Evolutionary conservation across 2,329 filamentous ascomycete genomes (phyloP).

Genomic region (Madurella fahalii): DNA sequence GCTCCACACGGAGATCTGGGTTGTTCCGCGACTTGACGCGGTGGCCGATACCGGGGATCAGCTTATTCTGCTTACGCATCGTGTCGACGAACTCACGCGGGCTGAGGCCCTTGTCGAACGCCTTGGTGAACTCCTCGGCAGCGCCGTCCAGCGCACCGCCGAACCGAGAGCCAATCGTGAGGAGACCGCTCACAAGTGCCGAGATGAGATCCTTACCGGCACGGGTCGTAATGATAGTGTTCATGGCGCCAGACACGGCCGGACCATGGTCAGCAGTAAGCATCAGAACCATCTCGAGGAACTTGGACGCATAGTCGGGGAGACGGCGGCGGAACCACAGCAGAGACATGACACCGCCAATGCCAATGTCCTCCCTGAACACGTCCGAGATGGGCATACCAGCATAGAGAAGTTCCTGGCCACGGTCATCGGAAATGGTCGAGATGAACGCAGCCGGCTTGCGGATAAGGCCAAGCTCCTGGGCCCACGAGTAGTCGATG

Average conservation of each 20-base stretch:
- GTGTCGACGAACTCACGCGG: constrained; percentile 98
- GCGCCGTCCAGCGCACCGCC: constrained; percentile 97
- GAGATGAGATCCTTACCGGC: constrained; percentile 98
- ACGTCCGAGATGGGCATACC: constrained; percentile 99
- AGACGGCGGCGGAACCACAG: constrained; percentile 99
- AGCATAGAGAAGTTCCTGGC: constrained; percentile 96
- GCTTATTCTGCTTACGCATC: constrained; percentile 99
- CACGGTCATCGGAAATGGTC: constrained; percentile 99
- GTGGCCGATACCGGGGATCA: constrained; percentile 98
- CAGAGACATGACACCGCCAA: constrained; percentile 99
- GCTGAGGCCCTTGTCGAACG: constrained; percentile 95
- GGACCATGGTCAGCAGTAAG: constrained; percentile 98
- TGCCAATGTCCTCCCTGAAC: constrained; percentile 97
- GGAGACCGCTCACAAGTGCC: constrained; percentile 88
- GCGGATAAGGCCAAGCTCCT: constrained; percentile 98
- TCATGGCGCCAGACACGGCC: constrained; percentile 99
- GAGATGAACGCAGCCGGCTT: constrained; percentile 99
- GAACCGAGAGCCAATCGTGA: constrained; percentile 97
- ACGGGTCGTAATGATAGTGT: constrained; percentile 99
- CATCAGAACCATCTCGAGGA: constrained; percentile 99
- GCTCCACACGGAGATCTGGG: constrained; percentile 97
- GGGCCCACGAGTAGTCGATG: constrained; percentile 99
- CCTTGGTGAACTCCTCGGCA: constrained; percentile 96
- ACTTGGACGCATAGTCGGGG: constrained; percentile 93
- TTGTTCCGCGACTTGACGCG: constrained; percentile 99